Evolutionary conservation across 2,329 filamentous ascomycete genomes (phyloP).

Genomic region (Aurifilum marmelostoma): DNA sequence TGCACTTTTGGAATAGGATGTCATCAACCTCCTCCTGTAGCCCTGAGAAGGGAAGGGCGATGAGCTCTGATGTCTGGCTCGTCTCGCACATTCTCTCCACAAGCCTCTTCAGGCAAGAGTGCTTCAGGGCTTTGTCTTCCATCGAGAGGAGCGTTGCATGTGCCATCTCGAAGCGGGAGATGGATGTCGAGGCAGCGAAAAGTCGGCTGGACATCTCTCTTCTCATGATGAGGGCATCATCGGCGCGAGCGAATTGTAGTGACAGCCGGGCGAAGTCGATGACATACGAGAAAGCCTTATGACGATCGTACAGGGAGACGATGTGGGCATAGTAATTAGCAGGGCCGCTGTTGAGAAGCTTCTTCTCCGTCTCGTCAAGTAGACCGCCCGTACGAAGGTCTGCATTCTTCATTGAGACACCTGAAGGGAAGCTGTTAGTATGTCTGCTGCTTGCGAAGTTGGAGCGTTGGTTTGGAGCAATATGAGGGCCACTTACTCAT

Average conservation of each 20-base stretch:
- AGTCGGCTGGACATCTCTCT: conserved; percentile 80
- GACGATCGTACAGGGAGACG: conserved; percentile 77
- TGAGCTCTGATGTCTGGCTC: conserved; percentile 67
- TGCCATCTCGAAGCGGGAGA: conserved; percentile 79
- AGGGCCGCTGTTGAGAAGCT: conserved; percentile 70
- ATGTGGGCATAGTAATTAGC: conserved; percentile 88
- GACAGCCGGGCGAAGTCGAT: conserved; percentile 81
- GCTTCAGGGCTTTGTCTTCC: conserved; percentile 71
- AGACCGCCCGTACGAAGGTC: conserved; percentile 66
- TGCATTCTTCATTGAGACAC: conserved; percentile 49
- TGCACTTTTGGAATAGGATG: conserved; percentile 73
- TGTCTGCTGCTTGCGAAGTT: not conserved
- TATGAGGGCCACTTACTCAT: conserved; percentile 68
- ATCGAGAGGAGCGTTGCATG: conserved; percentile 79
- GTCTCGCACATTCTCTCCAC: conserved; percentile 70
- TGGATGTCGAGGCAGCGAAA: conserved; percentile 80
- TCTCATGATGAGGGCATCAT: conserved; percentile 47
- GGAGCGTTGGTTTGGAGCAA: not conserved
- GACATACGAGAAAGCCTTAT: conserved; percentile 77
- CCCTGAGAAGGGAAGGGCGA: conserved; percentile 76
- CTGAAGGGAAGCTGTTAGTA: conserved; percentile 42
- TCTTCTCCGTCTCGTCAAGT: conserved; percentile 76
- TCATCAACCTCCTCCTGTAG: conserved; percentile 80
- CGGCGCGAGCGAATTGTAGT: conserved; percentile 61
- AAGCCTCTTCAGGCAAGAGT: conserved; percentile 71